Conservation (phyloP, 768 basidiomycete species). For the Naematelia encephala region DNA sequence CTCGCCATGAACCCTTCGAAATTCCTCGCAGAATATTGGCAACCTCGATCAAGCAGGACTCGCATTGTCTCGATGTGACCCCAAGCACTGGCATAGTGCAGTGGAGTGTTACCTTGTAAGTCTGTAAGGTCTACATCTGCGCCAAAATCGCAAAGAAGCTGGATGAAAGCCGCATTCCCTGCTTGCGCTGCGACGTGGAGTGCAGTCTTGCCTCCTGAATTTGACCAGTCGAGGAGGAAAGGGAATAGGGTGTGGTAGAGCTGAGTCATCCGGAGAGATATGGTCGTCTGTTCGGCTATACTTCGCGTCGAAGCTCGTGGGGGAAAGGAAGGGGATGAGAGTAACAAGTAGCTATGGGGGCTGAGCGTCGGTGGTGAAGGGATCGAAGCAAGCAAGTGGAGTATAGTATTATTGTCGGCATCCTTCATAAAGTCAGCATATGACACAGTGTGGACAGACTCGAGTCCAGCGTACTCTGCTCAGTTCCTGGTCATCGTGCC, state of each 20-base stretch:
- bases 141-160: slow-evolving; percentile 70
- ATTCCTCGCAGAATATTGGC: slow-evolving; percentile 75
- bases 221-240: slow-evolving; percentile 87
- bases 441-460: neutral
- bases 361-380: slow-evolving; percentile 53
- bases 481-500: slow-evolving; percentile 90
- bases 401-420: slow-evolving; percentile 84
- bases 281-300: slow-evolving; percentile 40
- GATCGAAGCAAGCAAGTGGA: slow-evolving; percentile 85
- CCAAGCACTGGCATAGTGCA: slow-evolving; percentile 65
- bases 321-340: slow-evolving; percentile 19
- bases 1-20: slow-evolving; percentile 87
- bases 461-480: slow-evolving; percentile 64
- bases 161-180: slow-evolving; percentile 82
- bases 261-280: slow-evolving; percentile 78
- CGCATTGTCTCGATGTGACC: slow-evolving; percentile 62
- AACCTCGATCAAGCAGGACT: slow-evolving; percentile 82
- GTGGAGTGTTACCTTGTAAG: slow-evolving; percentile 83
- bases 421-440: slow-evolving; percentile 58
- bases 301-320: slow-evolving; percentile 14
- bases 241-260: slow-evolving; percentile 82
- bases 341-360: slow-evolving; percentile 19
- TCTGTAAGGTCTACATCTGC: slow-evolving; percentile 88
- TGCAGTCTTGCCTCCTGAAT: slow-evolving; percentile 82
- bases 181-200: slow-evolving; percentile 82